A percentile compares a stretch with the other conserved stretches of the same genome.
Evolutionary conservation across 2,329 filamentous ascomycete species (phyloP).

Genomic region (Neopestalotiopsis sp.): DNA sequence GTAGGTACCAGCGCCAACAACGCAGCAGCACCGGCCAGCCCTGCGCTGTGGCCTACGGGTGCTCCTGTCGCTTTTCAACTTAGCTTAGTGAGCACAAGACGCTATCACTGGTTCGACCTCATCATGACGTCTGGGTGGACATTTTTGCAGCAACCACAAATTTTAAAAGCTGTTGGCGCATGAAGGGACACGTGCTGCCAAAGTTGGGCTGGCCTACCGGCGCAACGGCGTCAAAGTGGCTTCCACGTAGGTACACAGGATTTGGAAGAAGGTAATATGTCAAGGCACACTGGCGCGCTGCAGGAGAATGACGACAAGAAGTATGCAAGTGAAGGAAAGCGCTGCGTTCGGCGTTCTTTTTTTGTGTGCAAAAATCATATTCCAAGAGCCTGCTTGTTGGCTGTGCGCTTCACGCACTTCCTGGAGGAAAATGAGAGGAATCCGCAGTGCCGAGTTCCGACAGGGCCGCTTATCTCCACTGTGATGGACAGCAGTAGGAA

Average conservation of each 20-base stretch:
- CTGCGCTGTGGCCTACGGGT: not conserved
- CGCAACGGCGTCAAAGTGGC: not conserved
- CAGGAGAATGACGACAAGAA: not conserved
- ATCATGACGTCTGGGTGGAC: not conserved
- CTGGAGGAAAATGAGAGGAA: not conserved
- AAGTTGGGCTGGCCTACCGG: not conserved
- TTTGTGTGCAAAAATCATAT: not conserved
- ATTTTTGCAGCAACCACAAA: not conserved
- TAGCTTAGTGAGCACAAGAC: not conserved
- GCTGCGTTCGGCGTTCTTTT: not conserved
- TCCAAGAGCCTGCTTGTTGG: not conserved
- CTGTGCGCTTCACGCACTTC: not conserved
- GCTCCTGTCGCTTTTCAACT: not conserved
- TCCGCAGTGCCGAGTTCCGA: slow-evolving; percentile 9
- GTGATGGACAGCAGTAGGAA: not conserved
- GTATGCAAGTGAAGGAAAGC: not conserved
- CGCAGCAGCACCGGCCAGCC: not conserved
- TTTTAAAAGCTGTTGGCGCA: not conserved
- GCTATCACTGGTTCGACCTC: not conserved
- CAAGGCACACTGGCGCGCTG: not conserved
- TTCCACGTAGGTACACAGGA: not conserved
- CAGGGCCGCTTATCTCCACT: not conserved
- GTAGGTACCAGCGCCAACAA: not conserved
- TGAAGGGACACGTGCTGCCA: not conserved
- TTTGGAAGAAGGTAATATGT: not conserved